These are phyloP conservation scores for Tetraselmis striata DNA, from an alignment of 139 green algal species.

Conservation along the genomic window DNA sequence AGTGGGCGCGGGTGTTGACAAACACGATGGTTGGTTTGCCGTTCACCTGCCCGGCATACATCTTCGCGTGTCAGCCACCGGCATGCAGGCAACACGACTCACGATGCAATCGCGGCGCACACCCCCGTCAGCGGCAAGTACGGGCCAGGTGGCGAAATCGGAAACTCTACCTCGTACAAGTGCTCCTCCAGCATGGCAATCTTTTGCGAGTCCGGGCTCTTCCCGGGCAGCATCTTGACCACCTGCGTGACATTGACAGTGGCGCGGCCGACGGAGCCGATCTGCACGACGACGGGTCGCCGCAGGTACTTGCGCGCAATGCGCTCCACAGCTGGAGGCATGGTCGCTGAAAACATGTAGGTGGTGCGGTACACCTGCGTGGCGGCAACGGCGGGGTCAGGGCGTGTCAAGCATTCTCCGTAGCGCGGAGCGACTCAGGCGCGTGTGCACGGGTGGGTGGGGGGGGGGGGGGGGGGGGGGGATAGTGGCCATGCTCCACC, in stretches of 20 bases:
- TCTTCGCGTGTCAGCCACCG: no score
- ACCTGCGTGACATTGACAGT: slow-evolving; percentile 87
- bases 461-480: no score
- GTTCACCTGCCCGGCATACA: slow-evolving; percentile 28
- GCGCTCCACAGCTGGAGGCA: slow-evolving; percentile 87
- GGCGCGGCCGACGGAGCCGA: slow-evolving; percentile 78
- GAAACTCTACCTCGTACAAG: background rate
- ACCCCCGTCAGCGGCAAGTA: no score
- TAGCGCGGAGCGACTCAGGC: no score
- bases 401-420: no score
- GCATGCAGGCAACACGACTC: no score
- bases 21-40: slow-evolving; percentile 90
- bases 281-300: slow-evolving; percentile 79
- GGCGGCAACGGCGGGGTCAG: background rate
- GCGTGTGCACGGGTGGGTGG: no score
- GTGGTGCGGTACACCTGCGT: slow-evolving; percentile 94
- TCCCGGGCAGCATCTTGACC: slow-evolving; percentile 55
- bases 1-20: slow-evolving; percentile 81
- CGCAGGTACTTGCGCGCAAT: slow-evolving; percentile 82
- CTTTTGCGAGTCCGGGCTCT: background rate
- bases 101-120: no score
- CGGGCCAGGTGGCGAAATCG: no score
- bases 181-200: background rate
- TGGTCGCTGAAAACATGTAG: slow-evolving; percentile 98
- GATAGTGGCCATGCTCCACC: no score